A percentile compares a stretch with the other conserved stretches of the same genome.
phyloP scores from a whole-genome alignment of 1,284 basidiomycete genomes.

The Mycena sp. region DNA sequence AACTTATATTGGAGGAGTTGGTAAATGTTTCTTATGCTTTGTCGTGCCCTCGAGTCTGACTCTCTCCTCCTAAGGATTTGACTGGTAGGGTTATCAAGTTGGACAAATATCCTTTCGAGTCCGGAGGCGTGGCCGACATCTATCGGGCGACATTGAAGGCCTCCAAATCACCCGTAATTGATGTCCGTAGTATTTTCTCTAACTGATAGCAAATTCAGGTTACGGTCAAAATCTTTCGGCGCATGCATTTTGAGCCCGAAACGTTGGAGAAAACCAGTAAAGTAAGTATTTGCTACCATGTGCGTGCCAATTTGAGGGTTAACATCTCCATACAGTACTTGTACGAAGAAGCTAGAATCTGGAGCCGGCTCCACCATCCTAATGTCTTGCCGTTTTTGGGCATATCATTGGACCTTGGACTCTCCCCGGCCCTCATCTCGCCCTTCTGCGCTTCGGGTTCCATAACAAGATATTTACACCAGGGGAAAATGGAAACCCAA shows the following conservation, averaged over 20 bases:
- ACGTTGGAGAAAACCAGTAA: not conserved
- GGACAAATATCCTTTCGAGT: conserved; percentile 22
- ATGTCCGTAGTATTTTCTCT: not conserved
- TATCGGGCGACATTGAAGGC: conserved; percentile 6
- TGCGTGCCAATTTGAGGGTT: not conserved
- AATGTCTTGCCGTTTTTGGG: conserved; percentile 8
- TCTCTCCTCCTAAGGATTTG: conserved; percentile 5
- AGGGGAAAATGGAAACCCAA: not conserved
- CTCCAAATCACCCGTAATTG: not conserved
- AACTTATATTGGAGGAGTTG: not conserved
- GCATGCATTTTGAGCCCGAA: not conserved
- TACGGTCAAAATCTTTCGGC: conserved; percentile 1
- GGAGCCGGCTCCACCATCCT: not conserved
- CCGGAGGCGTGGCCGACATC: conserved; percentile 16
- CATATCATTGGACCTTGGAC: not conserved
- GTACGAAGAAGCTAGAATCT: not conserved
- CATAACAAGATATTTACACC: conserved; percentile 4
- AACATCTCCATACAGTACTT: not conserved
- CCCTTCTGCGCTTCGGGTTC: not conserved
- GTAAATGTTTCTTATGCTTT: not conserved
- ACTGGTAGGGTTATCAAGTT: conserved; percentile 11
- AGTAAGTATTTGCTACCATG: not conserved
- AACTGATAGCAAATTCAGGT: not conserved
- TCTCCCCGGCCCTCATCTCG: conserved; percentile 1
- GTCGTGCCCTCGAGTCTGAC: not conserved